Evolutionary conservation across 179 eudicot species (phyloP).

Genomic region (Gypsophila paniculata): DNA sequence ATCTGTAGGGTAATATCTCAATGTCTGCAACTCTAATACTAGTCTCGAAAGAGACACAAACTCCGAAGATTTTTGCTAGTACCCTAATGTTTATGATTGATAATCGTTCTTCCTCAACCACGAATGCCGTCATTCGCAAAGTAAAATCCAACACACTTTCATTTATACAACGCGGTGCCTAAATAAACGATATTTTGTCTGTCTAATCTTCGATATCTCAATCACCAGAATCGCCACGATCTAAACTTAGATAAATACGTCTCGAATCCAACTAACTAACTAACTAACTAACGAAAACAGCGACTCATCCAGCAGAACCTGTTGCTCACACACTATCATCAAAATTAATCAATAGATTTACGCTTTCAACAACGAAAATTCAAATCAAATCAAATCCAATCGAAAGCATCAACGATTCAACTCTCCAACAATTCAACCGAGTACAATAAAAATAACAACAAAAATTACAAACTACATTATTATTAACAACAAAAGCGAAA

Average conservation of each 20-base stretch:
- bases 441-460: neutral
- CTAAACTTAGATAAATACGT: neutral
- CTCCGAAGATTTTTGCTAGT: too few species aligned
- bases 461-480: neutral
- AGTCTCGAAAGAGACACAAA: too few species aligned
- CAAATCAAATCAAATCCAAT: neutral
- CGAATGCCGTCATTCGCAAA: neutral
- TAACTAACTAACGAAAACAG: neutral
- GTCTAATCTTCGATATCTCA: neutral
- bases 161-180: neutral
- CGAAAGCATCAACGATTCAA: neutral
- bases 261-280: neutral
- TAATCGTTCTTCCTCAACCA: neutral
- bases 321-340: neutral
- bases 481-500: neutral
- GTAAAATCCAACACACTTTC: neutral
- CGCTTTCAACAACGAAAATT: neutral
- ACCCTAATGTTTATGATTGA: neutral
- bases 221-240: too few species aligned
- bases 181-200: neutral
- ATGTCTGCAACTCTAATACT: neutral
- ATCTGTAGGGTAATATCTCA: neutral
- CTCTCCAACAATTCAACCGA: neutral
- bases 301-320: neutral
- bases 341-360: neutral